Percentiles rank a stretch among this genome's conserved stretches.
Evolutionary conservation across 2,329 filamentous ascomycete species (phyloP).

Genomic region (Grosmannia penicillata): DNA sequence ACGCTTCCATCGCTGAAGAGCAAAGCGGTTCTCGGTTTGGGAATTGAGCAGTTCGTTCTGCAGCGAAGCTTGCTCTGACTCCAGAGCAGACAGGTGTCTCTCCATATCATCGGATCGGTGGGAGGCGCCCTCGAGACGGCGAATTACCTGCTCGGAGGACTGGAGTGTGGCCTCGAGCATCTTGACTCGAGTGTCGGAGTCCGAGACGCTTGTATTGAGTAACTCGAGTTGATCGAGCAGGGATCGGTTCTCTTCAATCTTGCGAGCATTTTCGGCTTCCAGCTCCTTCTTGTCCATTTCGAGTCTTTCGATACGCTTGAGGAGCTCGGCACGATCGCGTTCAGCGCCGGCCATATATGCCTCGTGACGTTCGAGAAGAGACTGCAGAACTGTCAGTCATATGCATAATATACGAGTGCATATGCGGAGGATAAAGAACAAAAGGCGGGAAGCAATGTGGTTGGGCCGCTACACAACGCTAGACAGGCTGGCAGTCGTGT

Average conservation of each 20-base stretch:
- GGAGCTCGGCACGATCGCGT: conserved; percentile 62
- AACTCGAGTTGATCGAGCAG: conserved; percentile 74
- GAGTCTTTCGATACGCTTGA: conserved; percentile 57
- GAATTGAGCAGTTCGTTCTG: conserved; percentile 52
- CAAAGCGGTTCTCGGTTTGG: conserved; percentile 61
- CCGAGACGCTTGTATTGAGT: conserved; percentile 62
- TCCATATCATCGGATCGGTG: conserved; percentile 67
- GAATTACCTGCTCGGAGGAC: conserved; percentile 63
- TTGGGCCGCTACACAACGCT: no score
- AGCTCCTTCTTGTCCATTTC: conserved; percentile 60
- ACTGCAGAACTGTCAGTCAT: conserved; percentile 45
- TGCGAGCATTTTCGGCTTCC: conserved; percentile 61
- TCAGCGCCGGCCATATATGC: conserved; percentile 88
- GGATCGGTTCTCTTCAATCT: conserved; percentile 68
- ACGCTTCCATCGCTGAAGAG: conserved; percentile 69
- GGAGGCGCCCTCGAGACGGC: conserved; percentile 59
- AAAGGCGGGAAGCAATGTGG: conserved; percentile 2
- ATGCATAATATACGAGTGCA: not conserved
- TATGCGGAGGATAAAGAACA: not conserved
- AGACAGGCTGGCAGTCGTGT: no score
- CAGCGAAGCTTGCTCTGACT: conserved; percentile 64
- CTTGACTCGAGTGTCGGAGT: conserved; percentile 69
- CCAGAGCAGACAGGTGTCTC: conserved; percentile 61
- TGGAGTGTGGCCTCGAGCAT: conserved; percentile 62
- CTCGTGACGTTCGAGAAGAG: conserved; percentile 81